A percentile compares a stretch with the other conserved stretches of the same genome.
Conservation (phyloP, 2,329 filamentous ascomycete genomes). For the Cytospora piceae region DNA sequence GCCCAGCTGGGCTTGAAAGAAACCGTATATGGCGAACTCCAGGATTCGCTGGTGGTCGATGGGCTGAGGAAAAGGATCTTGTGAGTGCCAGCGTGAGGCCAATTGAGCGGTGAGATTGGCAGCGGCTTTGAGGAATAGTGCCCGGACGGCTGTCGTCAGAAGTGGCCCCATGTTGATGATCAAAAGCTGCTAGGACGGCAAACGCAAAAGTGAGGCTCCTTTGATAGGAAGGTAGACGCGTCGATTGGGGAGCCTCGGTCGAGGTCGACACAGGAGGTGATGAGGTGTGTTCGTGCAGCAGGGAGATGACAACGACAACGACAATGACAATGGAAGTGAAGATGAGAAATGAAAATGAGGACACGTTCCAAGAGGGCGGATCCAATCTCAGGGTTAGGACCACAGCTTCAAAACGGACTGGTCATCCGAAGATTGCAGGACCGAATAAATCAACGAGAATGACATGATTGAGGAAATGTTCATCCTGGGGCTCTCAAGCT, state of each 20-base stretch:
- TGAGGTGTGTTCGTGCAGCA: neutral
- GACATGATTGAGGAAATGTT: neutral
- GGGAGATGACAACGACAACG: neutral
- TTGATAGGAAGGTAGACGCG: neutral
- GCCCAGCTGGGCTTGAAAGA: constrained; percentile 35
- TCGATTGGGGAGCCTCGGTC: neutral
- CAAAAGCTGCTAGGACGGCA: constrained; percentile 4
- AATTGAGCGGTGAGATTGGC: constrained; percentile 33
- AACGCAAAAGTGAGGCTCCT: neutral
- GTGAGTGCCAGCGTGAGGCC: constrained; percentile 29
- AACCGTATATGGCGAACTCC: constrained; percentile 36
- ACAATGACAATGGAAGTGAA: too few species aligned
- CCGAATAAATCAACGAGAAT: neutral
- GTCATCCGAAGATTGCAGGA: neutral
- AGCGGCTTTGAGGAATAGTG: constrained; percentile 31
- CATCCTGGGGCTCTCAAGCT: neutral
- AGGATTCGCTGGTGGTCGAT: constrained; percentile 35
- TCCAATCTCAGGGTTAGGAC: constrained; percentile 22
- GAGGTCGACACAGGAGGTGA: neutral
- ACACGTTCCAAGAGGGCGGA: constrained; percentile 16
- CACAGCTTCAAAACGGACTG: neutral
- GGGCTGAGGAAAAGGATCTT: constrained; percentile 19
- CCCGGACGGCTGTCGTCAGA: constrained; percentile 29
- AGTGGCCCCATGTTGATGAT: constrained; percentile 25
- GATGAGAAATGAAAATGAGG: constrained; percentile 4